Evolutionary conservation across 2,329 filamentous ascomycete genomes (phyloP).

Genomic region (Whalleya microplaca): DNA sequence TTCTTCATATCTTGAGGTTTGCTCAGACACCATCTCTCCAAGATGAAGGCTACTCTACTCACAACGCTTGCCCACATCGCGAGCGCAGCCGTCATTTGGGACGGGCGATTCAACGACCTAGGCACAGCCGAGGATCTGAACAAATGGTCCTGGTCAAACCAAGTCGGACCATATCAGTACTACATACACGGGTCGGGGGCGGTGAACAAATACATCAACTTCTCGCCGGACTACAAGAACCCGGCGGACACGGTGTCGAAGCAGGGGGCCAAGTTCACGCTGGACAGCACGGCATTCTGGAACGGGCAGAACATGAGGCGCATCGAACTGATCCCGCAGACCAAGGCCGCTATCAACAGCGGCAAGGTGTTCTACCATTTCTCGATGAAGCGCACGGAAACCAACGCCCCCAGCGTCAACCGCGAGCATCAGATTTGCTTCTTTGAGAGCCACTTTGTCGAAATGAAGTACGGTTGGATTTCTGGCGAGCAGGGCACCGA

Average conservation of each 20-base stretch:
- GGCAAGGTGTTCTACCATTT: conserved; percentile 76
- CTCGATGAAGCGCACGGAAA: conserved; percentile 61
- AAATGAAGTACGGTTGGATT: conserved; percentile 72
- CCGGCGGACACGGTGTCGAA: conserved; percentile 63
- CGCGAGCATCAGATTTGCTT: conserved; percentile 69
- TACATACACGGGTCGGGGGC: conserved; percentile 70
- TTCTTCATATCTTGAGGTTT: not conserved
- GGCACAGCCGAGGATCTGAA: conserved; percentile 53
- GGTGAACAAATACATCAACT: conserved; percentile 63
- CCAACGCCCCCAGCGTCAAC: conserved; percentile 62
- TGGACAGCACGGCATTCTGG: conserved; percentile 68
- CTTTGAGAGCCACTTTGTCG: conserved; percentile 75
- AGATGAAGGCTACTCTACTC: conserved; percentile 30
- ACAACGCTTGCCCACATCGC: conserved; percentile 26
- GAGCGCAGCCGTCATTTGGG: conserved; percentile 58
- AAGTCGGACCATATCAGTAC: conserved; percentile 71
- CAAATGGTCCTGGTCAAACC: conserved; percentile 65
- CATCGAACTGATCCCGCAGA: conserved; percentile 77
- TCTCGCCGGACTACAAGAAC: conserved; percentile 66
- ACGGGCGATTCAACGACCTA: conserved; percentile 62
- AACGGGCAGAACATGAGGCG: conserved; percentile 74
- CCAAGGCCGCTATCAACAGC: conserved; percentile 63
- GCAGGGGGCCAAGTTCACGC: conserved; percentile 71
- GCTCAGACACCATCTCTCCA: conserved; percentile 1
- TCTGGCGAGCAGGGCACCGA: conserved; percentile 49